Evolutionary conservation across 2,329 filamentous ascomycete species (phyloP).

Genomic region (Eurotiales sp.): DNA sequence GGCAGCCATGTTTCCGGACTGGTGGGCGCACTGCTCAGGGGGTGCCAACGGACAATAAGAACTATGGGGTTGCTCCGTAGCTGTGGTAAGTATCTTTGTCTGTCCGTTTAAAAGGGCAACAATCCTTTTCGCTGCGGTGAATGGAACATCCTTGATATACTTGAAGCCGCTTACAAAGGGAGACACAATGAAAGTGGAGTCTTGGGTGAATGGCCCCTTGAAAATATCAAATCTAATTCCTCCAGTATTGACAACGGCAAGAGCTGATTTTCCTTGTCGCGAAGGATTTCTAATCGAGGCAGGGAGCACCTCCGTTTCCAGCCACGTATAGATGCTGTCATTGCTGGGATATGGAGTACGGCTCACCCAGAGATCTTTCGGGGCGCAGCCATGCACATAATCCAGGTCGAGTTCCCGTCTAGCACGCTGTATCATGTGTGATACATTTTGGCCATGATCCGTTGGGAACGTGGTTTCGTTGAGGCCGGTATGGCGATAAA

Average conservation of each 20-base stretch:
- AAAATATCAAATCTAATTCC: conserved; percentile 95
- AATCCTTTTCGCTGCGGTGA: conserved; percentile 67
- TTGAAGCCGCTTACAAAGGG: conserved; percentile 79
- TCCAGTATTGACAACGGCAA: conserved; percentile 83
- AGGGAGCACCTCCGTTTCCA: conserved; percentile 72
- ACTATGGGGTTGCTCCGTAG: conserved; percentile 17
- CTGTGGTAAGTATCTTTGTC: conserved; percentile 45
- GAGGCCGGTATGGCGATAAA: conserved; percentile 74
- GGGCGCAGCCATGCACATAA: conserved; percentile 75
- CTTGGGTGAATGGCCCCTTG: conserved; percentile 82
- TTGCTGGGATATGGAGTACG: conserved; percentile 69
- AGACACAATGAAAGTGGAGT: conserved; percentile 80
- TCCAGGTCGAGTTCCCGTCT: conserved; percentile 70
- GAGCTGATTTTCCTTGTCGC: conserved; percentile 55
- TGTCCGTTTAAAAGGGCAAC: conserved; percentile 57
- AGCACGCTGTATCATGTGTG: conserved; percentile 63
- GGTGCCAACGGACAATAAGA: conserved; percentile 36
- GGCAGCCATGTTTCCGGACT: conserved; percentile 18
- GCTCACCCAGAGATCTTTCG: conserved; percentile 75
- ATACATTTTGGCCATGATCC: conserved; percentile 67
- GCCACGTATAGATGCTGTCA: conserved; percentile 76
- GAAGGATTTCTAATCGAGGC: conserved; percentile 57
- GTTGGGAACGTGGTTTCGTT: conserved; percentile 73
- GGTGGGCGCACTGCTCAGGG: conserved; percentile 40
- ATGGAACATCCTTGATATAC: conserved; percentile 77